Conservation (phyloP, 1,284 basidiomycete species). For the Apiotrichum laibachii region DNA sequence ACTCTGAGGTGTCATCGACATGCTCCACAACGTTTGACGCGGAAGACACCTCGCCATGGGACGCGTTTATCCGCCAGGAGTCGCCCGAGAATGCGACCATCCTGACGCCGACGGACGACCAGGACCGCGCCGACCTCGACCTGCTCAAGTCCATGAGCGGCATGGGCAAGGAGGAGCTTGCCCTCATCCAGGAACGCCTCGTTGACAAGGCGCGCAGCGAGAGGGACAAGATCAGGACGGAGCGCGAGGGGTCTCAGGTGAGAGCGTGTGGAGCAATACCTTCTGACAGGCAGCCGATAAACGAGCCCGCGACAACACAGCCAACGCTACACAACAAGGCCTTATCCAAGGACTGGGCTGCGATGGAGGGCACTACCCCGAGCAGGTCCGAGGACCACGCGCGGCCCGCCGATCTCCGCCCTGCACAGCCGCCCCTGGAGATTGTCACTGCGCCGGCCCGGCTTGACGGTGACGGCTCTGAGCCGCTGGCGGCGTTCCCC, state of each 20-base stretch:
- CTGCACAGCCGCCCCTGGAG: not conserved
- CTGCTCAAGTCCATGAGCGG: conserved; percentile 32
- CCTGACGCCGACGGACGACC: conserved; percentile 10
- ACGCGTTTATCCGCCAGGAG: conserved; percentile 7
- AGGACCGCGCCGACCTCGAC: conserved; percentile 20
- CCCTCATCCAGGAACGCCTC: conserved; percentile 35
- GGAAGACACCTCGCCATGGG: conserved; percentile 13
- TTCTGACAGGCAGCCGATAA: no score
- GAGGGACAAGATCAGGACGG: conserved; percentile 28
- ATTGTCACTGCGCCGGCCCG: not conserved
- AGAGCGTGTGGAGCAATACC: no score
- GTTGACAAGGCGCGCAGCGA: conserved; percentile 41
- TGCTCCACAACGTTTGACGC: conserved; percentile 8
- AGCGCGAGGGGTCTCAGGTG: conserved; percentile 4
- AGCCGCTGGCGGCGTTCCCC: not conserved
- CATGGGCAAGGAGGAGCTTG: conserved; percentile 37
- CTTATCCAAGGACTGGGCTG: not conserved
- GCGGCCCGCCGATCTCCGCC: not conserved
- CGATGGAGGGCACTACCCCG: not conserved
- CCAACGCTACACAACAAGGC: not conserved
- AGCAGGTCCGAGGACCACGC: not conserved
- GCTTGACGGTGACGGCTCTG: not conserved
- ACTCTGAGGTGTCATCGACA: conserved; percentile 13
- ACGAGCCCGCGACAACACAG: no score
- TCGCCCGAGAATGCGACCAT: conserved; percentile 3